phyloP scores from a whole-genome alignment of 2,329 filamentous ascomycete species.

The Ilyonectria destructans region DNA sequence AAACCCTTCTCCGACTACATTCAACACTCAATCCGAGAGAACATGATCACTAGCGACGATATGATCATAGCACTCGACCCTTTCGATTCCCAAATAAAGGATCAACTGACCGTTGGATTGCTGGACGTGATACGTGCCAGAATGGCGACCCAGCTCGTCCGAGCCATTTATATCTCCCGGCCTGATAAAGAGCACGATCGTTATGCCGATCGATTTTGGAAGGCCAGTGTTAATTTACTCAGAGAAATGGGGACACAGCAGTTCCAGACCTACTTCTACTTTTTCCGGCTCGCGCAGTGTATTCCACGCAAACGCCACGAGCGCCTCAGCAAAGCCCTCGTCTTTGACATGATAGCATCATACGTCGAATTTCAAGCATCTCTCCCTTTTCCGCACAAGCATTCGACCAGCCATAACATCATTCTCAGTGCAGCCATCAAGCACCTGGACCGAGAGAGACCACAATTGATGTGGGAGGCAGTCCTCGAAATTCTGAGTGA shows the following conservation, averaged over 20 bases:
- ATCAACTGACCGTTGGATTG: not conserved
- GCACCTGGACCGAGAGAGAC: not conserved
- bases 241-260: not conserved
- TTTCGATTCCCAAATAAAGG: constrained; percentile 32
- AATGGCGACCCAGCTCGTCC: constrained; percentile 32
- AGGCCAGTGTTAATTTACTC: not conserved
- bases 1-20: constrained; percentile 27
- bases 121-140: constrained; percentile 33
- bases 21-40: constrained; percentile 27
- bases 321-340: not conserved
- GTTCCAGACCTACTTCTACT: not conserved
- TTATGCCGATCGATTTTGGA: constrained; percentile 4
- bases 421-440: constrained; percentile 9
- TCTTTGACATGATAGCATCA: not conserved
- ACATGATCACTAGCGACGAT: constrained; percentile 35
- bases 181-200: not conserved
- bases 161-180: constrained; percentile 24
- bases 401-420: constrained; percentile 6
- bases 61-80: constrained; percentile 40
- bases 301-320: constrained; percentile 1
- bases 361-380: constrained; percentile 18
- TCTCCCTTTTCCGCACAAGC: not conserved
- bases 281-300: constrained; percentile 9
- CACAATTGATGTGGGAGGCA: constrained; percentile 7
- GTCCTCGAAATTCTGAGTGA: constrained; percentile 10